phyloP scores from a whole-genome alignment of 192 early-diverging fungal genomes.

The Entophlyctis luteolus region DNA sequence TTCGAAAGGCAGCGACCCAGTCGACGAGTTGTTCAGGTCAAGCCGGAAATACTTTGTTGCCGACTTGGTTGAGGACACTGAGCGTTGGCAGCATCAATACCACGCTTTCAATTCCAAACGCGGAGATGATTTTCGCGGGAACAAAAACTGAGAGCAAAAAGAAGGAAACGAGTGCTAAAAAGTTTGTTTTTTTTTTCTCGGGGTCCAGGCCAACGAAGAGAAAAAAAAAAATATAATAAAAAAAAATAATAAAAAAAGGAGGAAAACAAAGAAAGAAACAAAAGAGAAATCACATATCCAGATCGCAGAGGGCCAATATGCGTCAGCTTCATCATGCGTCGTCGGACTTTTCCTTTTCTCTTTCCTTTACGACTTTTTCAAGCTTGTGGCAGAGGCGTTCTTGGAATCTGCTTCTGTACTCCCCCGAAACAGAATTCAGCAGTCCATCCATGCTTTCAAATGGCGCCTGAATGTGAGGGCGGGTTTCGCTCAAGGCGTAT shows the following conservation, averaged over 20 bases:
- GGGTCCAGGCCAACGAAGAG: background rate
- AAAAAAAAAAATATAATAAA: background rate
- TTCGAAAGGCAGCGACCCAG: background rate
- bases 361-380: conserved; percentile 4
- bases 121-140: no score
- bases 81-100: background rate
- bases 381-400: conserved; percentile 20
- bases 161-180: background rate
- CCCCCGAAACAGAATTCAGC: conserved; percentile 28
- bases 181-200: background rate
- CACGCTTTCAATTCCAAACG: no score
- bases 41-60: conserved; percentile 7
- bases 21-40: background rate
- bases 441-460: conserved; percentile 33
- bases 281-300: no score
- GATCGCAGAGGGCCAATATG: no score
- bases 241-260: background rate
- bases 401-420: conserved; percentile 26
- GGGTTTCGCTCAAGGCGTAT: conserved; percentile 14
- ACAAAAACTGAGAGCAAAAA: background rate
- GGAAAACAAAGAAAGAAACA: no score
- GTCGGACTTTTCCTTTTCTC: conserved; percentile 3
- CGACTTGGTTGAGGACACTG: conserved; percentile 12
- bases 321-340: no score
- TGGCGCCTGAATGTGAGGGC: conserved; percentile 20